phyloP scores from a whole-genome alignment of 306 rosid species.

The Lathyrus aphaca region DNA sequence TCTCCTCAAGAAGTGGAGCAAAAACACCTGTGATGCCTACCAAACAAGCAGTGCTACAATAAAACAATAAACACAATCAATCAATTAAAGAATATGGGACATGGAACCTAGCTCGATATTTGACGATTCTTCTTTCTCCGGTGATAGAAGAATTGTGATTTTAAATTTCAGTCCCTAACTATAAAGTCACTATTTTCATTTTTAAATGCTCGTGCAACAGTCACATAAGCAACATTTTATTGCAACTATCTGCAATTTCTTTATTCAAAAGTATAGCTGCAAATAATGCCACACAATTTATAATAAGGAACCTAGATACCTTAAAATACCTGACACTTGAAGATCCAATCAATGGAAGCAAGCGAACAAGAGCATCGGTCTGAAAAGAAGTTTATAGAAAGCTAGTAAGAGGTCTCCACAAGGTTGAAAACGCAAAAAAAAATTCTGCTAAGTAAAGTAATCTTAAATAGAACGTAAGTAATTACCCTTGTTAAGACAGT shows the following conservation, averaged over 20 bases:
- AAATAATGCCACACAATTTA: not conserved
- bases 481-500: slow-evolving; percentile 23
- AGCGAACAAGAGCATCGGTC: slow-evolving; percentile 90
- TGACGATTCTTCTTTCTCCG: not conserved
- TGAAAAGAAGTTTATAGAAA: slow-evolving; percentile 55
- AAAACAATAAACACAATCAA: slow-evolving; percentile 33
- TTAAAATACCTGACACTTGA: slow-evolving; percentile 77
- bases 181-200: not conserved
- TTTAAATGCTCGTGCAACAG: not conserved
- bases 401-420: slow-evolving; percentile 33
- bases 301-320: slow-evolving; percentile 20
- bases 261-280: slow-evolving; percentile 8
- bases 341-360: slow-evolving; percentile 94
- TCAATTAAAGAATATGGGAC: slow-evolving; percentile 22
- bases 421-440: not conserved
- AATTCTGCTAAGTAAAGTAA: slow-evolving; percentile 9
- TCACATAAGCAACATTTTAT: slow-evolving; percentile 1
- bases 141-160: not conserved
- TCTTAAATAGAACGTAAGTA: slow-evolving; percentile 28
- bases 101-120: slow-evolving; percentile 12
- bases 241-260: not conserved
- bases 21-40: slow-evolving; percentile 86
- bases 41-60: slow-evolving; percentile 88
- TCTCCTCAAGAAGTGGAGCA: slow-evolving; percentile 97
- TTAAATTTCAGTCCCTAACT: slow-evolving; percentile 24